Percentiles rank a stretch among this genome's conserved stretches.
Conservation (phyloP, 345 rosid genomes). For the Eucalyptus coolabah region DNA sequence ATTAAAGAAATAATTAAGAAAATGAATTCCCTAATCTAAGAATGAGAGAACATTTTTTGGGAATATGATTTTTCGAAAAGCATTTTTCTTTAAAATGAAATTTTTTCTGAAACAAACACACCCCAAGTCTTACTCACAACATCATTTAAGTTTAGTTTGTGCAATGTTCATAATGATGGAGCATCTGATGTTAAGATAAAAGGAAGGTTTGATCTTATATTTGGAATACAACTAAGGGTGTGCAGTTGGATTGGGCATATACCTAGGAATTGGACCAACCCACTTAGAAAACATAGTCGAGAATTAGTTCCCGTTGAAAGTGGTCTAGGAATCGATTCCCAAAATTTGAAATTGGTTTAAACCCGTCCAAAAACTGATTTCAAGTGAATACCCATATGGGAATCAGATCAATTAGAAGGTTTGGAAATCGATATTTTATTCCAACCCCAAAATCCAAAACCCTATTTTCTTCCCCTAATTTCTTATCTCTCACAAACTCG, state of each 20-base stretch:
- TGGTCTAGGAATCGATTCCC: accelerated
- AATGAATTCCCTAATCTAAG: neutral
- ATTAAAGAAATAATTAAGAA: neutral
- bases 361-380: too few relatives aligned
- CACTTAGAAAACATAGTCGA: too few relatives aligned
- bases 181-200: neutral
- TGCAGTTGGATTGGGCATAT: too few relatives aligned
- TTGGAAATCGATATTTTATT: too few relatives aligned
- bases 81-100: neutral
- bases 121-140: neutral
- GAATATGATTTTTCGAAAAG: neutral
- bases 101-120: neutral
- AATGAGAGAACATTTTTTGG: neutral
- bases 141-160: neutral
- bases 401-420: too few relatives aligned
- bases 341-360: too few relatives aligned
- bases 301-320: too few relatives aligned
- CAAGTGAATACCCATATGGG: too few relatives aligned
- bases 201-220: neutral
- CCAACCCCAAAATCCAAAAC: too few relatives aligned
- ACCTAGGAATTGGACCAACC: accelerated
- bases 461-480: too few relatives aligned
- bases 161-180: neutral
- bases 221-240: too few relatives aligned
- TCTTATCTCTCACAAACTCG: too few relatives aligned